A percentile compares a stretch with the other conserved stretches of the same genome.
Evolutionary conservation across 1,284 basidiomycete genomes (phyloP).

Genomic region (Phellinidium pouzarii): DNA sequence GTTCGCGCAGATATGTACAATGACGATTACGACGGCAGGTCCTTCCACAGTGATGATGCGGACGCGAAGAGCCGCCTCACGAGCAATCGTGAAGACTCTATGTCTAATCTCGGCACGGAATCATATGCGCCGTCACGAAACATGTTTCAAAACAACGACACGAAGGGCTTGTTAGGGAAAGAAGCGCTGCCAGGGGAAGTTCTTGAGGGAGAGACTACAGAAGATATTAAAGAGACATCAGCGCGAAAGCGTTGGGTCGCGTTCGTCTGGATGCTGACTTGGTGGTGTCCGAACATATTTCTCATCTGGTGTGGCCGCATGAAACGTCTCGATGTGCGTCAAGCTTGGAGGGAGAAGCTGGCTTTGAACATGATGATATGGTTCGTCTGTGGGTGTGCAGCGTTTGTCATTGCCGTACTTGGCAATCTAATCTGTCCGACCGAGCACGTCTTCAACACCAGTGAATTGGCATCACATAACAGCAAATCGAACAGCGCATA

Average conservation of each 20-base stretch:
- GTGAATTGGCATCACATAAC: constrained; percentile 74
- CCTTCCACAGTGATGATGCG: constrained; percentile 68
- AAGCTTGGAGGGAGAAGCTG: constrained; percentile 97
- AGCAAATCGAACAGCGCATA: constrained; percentile 68
- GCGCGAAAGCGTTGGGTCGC: constrained; percentile 84
- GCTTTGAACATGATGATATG: constrained; percentile 96
- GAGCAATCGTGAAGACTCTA: constrained; percentile 68
- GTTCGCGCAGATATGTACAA: constrained; percentile 63
- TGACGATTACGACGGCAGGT: constrained; percentile 75
- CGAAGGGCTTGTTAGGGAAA: constrained; percentile 69
- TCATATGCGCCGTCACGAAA: constrained; percentile 91
- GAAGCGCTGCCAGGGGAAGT: constrained; percentile 75
- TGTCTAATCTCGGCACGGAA: constrained; percentile 71
- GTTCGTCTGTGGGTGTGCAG: constrained; percentile 82
- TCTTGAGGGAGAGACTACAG: constrained; percentile 79
- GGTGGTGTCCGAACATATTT: constrained; percentile 77
- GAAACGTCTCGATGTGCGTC: constrained; percentile 90
- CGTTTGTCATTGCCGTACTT: constrained; percentile 91
- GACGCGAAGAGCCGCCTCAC: constrained; percentile 70
- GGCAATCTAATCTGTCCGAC: constrained; percentile 90
- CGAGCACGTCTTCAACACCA: constrained; percentile 81
- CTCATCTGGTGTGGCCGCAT: constrained; percentile 76
- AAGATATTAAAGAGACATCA: constrained; percentile 77
- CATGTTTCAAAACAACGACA: constrained; percentile 84
- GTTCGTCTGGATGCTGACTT: constrained; percentile 87